A percentile compares a stretch with the other conserved stretches of the same genome.
Evolutionary conservation across 2,329 filamentous ascomycete genomes (phyloP).

Genomic region (Rutstroemia sp.): DNA sequence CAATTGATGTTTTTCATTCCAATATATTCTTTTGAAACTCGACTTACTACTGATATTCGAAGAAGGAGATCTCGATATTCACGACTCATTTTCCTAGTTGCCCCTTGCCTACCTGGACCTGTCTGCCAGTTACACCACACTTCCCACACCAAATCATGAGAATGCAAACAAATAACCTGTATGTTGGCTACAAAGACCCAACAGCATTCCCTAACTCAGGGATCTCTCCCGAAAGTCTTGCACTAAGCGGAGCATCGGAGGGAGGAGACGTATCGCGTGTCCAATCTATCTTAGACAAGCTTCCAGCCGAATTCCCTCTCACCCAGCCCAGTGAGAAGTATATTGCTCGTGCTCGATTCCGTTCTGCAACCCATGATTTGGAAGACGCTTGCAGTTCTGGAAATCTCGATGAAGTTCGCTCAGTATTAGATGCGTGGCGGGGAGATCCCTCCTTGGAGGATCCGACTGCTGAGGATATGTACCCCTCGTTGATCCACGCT

Average conservation of each 20-base stretch:
- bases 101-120: not conserved
- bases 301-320: not conserved
- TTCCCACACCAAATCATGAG: not conserved
- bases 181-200: not conserved
- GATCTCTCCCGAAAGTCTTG: not conserved
- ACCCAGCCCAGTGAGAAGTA: not conserved
- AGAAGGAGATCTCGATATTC: not conserved
- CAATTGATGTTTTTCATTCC: no score
- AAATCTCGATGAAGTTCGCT: not conserved
- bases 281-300: not conserved
- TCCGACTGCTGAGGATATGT: not conserved
- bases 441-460: not conserved
- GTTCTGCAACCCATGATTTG: not conserved
- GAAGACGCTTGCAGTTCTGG: not conserved
- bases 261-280: not conserved
- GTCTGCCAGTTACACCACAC: not conserved
- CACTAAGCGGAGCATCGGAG: not conserved
- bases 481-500: not conserved
- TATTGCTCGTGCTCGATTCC: not conserved
- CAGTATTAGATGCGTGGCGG: not conserved
- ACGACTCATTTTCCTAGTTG: not conserved
- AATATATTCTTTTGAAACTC: no score
- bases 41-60: no score
- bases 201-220: not conserved
- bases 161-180: not conserved